A percentile compares a stretch with the other conserved stretches of the same genome.
phyloP scores from a whole-genome alignment of 345 rosid species.

The Brassica cretica region DNA sequence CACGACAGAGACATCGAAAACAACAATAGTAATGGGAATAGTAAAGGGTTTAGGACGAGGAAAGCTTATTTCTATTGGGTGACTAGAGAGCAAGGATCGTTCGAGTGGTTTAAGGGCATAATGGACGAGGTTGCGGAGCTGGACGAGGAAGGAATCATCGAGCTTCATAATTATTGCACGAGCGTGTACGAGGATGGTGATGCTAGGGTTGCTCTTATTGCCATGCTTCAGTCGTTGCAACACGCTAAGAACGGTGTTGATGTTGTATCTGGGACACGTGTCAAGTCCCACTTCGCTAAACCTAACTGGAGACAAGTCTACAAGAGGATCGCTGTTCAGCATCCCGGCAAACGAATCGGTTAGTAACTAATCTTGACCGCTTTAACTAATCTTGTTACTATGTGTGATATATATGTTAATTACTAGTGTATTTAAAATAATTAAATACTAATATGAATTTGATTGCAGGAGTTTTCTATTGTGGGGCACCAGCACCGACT shows the following conservation, averaged over 20 bases:
- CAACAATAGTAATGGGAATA: constrained; percentile 36
- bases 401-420: background rate
- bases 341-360: constrained; percentile 66
- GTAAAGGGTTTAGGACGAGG: constrained; percentile 52
- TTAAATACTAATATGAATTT: constrained; percentile 2
- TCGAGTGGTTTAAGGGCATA: constrained; percentile 93
- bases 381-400: background rate
- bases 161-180: constrained; percentile 84
- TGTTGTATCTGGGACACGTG: constrained; percentile 82
- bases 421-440: background rate
- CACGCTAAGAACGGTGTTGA: constrained; percentile 90
- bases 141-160: constrained; percentile 70
- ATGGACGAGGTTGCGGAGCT: constrained; percentile 88
- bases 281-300: constrained; percentile 82
- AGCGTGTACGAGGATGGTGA: constrained; percentile 96
- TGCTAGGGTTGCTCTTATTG: constrained; percentile 79
- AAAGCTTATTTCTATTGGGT: constrained; percentile 96
- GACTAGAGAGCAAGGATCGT: constrained; percentile 89
- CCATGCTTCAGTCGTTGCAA: constrained; percentile 83
- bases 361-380: constrained; percentile 36
- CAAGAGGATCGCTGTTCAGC: constrained; percentile 66
- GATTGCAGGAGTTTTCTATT: constrained; percentile 85
- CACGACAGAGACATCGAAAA: constrained; percentile 32
- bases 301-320: constrained; percentile 92
- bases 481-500: constrained; percentile 72